Evolutionary conservation across 2,329 filamentous ascomycete genomes (phyloP).

Genomic region (Aspergillus quadrilineatus): DNA sequence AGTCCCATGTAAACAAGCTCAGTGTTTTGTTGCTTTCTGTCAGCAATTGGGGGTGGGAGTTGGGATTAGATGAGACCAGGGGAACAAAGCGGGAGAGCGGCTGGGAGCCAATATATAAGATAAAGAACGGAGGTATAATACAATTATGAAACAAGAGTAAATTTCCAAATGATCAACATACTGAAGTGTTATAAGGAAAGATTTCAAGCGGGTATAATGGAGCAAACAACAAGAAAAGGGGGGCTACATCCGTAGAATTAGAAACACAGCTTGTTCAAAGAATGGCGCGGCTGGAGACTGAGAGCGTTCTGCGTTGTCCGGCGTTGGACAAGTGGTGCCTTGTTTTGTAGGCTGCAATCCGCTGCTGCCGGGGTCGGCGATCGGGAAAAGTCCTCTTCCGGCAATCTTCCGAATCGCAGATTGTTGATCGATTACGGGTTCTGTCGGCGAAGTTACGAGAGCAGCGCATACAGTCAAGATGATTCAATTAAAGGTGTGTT

Average conservation of each 20-base stretch:
- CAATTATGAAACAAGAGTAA: conserved; percentile 12
- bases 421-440: not conserved
- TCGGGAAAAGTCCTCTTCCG: conserved; percentile 29
- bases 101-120: conserved; percentile 8
- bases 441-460: conserved; percentile 1
- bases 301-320: not conserved
- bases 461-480: conserved; percentile 57
- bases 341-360: conserved; percentile 1
- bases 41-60: conserved; percentile 10
- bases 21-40: not conserved
- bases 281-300: not conserved
- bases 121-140: conserved; percentile 10
- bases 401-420: conserved; percentile 21
- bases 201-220: not conserved
- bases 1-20: conserved; percentile 15
- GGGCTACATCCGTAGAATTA: not conserved
- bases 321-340: conserved; percentile 3
- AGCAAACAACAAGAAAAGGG: not conserved
- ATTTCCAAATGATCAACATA: conserved; percentile 7
- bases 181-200: conserved; percentile 3
- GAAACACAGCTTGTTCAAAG: conserved; percentile 4
- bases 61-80: conserved; percentile 15
- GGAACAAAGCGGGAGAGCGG: conserved; percentile 12
- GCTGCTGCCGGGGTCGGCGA: conserved; percentile 20
- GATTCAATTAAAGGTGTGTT: conserved; percentile 79